These are phyloP conservation scores for Yarrowia hollandica DNA, from an alignment of 805 yeast species.

Conservation along the genomic window DNA sequence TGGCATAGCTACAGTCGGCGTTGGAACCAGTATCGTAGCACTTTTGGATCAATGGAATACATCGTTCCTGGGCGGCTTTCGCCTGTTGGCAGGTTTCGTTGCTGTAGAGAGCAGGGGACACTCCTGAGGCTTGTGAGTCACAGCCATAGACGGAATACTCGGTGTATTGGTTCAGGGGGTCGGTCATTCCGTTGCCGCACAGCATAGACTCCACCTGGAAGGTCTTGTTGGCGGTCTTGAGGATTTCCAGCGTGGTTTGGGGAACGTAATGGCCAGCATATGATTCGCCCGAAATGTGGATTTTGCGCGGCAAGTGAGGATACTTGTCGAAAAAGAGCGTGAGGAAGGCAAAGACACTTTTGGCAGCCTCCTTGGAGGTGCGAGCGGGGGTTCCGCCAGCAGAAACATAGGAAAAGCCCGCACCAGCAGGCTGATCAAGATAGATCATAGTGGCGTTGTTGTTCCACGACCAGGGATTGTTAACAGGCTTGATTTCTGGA, in stretches of 20 bases:
- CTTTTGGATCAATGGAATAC: conserved; percentile 57
- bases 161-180: conserved; percentile 71
- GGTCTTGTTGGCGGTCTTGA: conserved; percentile 52
- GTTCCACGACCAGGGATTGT: conserved; percentile 77
- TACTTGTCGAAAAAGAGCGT: conserved; percentile 72
- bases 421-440: conserved; percentile 80
- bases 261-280: conserved; percentile 87
- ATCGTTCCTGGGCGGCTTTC: conserved; percentile 47
- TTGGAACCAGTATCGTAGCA: conserved; percentile 73
- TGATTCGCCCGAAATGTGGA: conserved; percentile 83
- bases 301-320: conserved; percentile 43
- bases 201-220: conserved; percentile 72
- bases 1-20: conserved; percentile 83
- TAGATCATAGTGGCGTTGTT: conserved; percentile 75
- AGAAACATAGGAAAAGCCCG: conserved; percentile 66
- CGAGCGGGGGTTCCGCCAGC: conserved; percentile 36
- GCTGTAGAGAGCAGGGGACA: conserved; percentile 65
- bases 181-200: conserved; percentile 86
- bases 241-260: conserved; percentile 70
- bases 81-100: conserved; percentile 71
- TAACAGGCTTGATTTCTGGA: conserved; percentile 53
- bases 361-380: conserved; percentile 72
- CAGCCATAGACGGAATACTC: conserved; percentile 91
- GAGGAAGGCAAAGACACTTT: conserved; percentile 72
- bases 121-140: conserved; percentile 65